Evolutionary conservation across 2,329 filamentous ascomycete species (phyloP), one percentile per base, ranked within the genome.

Genomic region (Penicillium rolfsii): DNA sequence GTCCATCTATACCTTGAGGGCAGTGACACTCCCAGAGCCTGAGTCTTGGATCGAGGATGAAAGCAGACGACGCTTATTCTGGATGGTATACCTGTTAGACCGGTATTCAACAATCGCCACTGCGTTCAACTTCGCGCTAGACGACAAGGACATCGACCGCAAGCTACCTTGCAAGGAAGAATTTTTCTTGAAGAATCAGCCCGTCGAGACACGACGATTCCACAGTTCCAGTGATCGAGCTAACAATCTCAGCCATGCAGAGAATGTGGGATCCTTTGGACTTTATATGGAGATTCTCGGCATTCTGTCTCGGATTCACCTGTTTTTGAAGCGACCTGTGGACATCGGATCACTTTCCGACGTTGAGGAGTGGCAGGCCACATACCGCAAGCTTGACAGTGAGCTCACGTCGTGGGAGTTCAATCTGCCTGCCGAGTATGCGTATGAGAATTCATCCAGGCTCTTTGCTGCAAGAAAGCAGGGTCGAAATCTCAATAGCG

Each of bases 81-180:
- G 93, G 93, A 94, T 96, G 88, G 88, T 96, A 11, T 97, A 96
- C 72, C 79, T 97, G 12, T 83, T 97, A 5, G 93, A 97, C 73
- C 85, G 93, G 53, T 97, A 96, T 72, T 92, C 92, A 0, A 97
- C 93, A 0, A 89, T 97, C 58, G 89, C 92, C 0, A 97, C 93
- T 0, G 92, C 93, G 0, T 97, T 97, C 68, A 92, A 97, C 68
- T 96, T 97, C 73, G 91, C 91, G 0, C 79, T 97, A 19, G 89
- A 94, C 67, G 92, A 97, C 70, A 91, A 89, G 71, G 93, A 97
- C 71, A 94, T 97, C 48, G 93, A 97, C 72, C 86, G 93, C 26
- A 91, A 87, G 53, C 80, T 97, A 7, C 93, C 93, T 1, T 97
- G 93, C 71, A 88, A 91, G 45, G 92, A 97, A 67, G 91, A 96